phyloP scores from a whole-genome alignment of 2,329 filamentous ascomycete genomes.

The Chrysoporthe austroafricana region DNA sequence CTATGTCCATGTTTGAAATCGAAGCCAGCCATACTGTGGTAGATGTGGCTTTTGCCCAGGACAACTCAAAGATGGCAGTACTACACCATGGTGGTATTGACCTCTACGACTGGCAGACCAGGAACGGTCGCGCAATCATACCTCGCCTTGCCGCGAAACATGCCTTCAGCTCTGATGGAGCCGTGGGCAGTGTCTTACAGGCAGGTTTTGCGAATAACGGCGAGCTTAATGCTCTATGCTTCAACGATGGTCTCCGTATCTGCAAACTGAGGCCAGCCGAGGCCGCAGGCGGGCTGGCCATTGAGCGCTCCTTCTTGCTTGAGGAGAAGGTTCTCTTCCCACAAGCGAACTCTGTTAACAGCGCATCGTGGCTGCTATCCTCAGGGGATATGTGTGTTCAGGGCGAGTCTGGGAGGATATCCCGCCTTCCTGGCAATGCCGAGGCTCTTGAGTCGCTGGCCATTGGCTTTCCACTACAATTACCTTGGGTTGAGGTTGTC shows the following conservation, averaged over 20 bases:
- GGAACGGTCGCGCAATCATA: slow-evolving; percentile 53
- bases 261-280: slow-evolving; percentile 22
- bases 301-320: slow-evolving; percentile 30
- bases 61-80: slow-evolving; percentile 69
- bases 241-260: slow-evolving; percentile 34
- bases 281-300: slow-evolving; percentile 26
- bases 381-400: slow-evolving; percentile 47
- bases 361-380: neutral
- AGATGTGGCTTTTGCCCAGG: slow-evolving; percentile 74
- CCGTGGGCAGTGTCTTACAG: slow-evolving; percentile 39
- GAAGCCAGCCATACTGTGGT: slow-evolving; percentile 63
- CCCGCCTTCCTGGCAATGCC: slow-evolving; percentile 39
- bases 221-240: slow-evolving; percentile 38
- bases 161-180: slow-evolving; percentile 42
- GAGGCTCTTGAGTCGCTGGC: slow-evolving; percentile 40
- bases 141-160: slow-evolving; percentile 47
- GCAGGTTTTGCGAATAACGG: slow-evolving; percentile 37
- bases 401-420: slow-evolving; percentile 50
- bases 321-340: slow-evolving; percentile 25
- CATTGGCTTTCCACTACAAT: slow-evolving; percentile 48
- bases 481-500: slow-evolving; percentile 58
- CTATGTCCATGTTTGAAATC: slow-evolving; percentile 85
- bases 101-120: slow-evolving; percentile 70
- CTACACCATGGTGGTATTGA: slow-evolving; percentile 70
- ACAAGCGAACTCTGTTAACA: slow-evolving; percentile 15